phyloP scores from a whole-genome alignment of 108 stramenopile genomes.

The Nitzschia palea region DNA sequence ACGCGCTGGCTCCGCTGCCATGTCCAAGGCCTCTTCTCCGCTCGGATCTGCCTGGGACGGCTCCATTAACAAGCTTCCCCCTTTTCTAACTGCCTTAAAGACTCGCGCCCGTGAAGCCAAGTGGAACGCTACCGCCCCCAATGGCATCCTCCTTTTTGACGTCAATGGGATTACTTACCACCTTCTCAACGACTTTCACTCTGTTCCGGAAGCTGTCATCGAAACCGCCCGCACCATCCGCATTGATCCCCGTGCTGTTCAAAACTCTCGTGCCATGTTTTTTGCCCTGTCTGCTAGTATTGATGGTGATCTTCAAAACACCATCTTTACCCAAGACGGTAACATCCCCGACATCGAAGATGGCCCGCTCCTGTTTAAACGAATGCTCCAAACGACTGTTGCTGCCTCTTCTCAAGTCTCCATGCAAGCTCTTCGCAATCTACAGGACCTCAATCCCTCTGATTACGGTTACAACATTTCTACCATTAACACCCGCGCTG shows the following conservation, averaged over 20 bases:
- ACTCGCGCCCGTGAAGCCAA: neutral
- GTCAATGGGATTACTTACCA: neutral
- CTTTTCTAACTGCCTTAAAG: neutral
- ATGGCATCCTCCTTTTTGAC: conserved; percentile 14
- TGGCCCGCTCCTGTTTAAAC: neutral
- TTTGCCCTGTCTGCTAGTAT: neutral
- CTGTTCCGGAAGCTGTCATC: neutral
- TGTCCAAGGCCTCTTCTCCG: neutral
- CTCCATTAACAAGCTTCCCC: neutral
- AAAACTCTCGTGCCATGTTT: neutral
- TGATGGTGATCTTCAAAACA: neutral
- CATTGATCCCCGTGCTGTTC: conserved; percentile 2
- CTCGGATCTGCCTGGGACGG: neutral
- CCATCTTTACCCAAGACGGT: neutral
- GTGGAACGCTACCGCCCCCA: conserved; percentile 4
- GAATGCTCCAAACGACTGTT: neutral
- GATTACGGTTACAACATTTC: neutral
- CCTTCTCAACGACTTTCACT: neutral
- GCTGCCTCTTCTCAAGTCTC: conserved; percentile 1
- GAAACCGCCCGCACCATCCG: neutral
- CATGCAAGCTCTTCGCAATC: neutral
- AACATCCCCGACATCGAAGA: neutral
- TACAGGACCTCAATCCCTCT: neutral
- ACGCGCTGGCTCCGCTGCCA: neutral
- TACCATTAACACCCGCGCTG: neutral